A percentile compares a stretch with the other conserved stretches of the same genome.
phyloP scores from a whole-genome alignment of 768 basidiomycete species.

The Suillus hirtellus region DNA sequence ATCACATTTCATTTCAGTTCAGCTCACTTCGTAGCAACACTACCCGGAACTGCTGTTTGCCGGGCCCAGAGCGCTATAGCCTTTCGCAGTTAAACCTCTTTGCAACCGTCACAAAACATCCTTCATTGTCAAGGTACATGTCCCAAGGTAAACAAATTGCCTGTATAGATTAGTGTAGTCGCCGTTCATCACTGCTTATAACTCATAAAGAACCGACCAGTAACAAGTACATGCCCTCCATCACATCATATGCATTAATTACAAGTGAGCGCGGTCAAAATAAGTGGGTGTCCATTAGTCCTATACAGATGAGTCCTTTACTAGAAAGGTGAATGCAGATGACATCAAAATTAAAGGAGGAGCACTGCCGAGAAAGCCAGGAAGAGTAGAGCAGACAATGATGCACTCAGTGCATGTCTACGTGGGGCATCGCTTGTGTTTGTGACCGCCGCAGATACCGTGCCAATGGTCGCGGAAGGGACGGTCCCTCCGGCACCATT shows the following conservation, averaged over 20 bases:
- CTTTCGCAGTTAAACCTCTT: too few species aligned
- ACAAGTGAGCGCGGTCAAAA: not conserved
- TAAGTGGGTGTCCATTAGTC: not conserved
- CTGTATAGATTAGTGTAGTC: too few species aligned
- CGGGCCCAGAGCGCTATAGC: too few species aligned
- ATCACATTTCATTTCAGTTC: too few species aligned
- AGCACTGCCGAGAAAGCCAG: not conserved
- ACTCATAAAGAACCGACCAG: not conserved
- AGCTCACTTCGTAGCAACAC: too few species aligned
- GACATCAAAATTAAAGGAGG: not conserved
- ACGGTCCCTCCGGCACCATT: conserved; percentile 36
- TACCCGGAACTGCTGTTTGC: too few species aligned
- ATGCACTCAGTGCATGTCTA: not conserved
- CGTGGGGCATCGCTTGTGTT: conserved; percentile 12
- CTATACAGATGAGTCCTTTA: not conserved
- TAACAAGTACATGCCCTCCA: not conserved
- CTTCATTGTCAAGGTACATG: too few species aligned
- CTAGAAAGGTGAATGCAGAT: not conserved
- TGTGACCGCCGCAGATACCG: conserved; percentile 48
- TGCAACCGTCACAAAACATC: too few species aligned
- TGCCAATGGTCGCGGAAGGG: conserved; percentile 61
- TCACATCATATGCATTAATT: too few species aligned
- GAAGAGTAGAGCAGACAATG: conserved; percentile 1
- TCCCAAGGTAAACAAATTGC: too few species aligned
- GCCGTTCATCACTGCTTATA: too few species aligned